These are phyloP conservation scores for Neonectria hederae DNA, from an alignment of 2,329 filamentous ascomycete species.

Conservation along the genomic window DNA sequence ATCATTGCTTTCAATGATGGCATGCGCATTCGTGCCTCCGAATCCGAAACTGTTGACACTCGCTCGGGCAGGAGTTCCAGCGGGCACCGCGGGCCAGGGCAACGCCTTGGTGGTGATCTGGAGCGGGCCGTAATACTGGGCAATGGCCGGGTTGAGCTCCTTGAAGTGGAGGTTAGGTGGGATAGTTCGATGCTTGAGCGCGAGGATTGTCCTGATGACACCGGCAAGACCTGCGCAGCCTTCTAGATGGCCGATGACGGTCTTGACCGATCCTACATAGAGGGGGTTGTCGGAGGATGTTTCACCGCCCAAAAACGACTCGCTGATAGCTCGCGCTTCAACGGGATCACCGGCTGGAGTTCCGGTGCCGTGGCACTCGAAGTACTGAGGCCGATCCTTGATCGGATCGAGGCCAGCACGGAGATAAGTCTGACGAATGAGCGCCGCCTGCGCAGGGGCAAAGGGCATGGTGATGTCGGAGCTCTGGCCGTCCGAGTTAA, in stretches of 20 bases:
- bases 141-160: constrained; percentile 53
- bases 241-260: constrained; percentile 60
- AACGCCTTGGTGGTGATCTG: constrained; percentile 25
- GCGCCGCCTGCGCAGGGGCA: constrained; percentile 48
- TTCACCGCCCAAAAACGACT: constrained; percentile 46
- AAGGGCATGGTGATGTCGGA: constrained; percentile 49
- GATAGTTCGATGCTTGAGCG: constrained; percentile 57
- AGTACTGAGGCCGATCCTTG: constrained; percentile 50
- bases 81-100: constrained; percentile 20
- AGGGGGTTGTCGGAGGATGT: constrained; percentile 18
- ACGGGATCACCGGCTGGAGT: constrained; percentile 57
- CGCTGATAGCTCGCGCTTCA: constrained; percentile 57
- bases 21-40: constrained; percentile 27
- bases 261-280: constrained; percentile 57
- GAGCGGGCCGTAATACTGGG: constrained; percentile 25
- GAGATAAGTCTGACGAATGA: constrained; percentile 51
- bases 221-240: constrained; percentile 58
- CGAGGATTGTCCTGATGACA: constrained; percentile 58
- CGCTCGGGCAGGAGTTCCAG: constrained; percentile 14
- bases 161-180: constrained; percentile 59
- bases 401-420: constrained; percentile 47
- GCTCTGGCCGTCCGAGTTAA: constrained; percentile 64
- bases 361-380: constrained; percentile 52
- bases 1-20: constrained; percentile 25
- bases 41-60: constrained; percentile 34